Base-by-base conservation (phyloP, 495 filamentous ascomycete genomes). In the Talaromyces ruber region DNA sequence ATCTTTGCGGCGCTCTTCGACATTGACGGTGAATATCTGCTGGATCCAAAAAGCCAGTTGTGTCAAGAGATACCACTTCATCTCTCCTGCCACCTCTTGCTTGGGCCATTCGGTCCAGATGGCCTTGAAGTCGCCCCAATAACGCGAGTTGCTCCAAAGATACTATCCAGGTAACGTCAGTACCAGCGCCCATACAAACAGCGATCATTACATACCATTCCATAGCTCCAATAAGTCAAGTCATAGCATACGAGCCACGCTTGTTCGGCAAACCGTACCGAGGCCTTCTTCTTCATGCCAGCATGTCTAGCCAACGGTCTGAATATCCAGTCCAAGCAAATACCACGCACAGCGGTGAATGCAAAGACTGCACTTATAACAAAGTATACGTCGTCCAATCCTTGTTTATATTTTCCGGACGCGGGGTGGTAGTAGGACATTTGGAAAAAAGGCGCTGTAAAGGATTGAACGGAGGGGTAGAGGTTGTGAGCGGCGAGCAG, bases 21-120 rank as follows among this genome's bases (percentile, higher is more conserved):
- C 89, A 74, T 98, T 88, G 68, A 98, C 88, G 53, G 97, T 90
- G 45, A 98, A 74, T 63, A 98, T 88, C 76, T 96, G 92, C 74
- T 98, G 95, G 21, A 97, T 67, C 86, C 91, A 96, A 70, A 98
- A 98, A 16, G 90, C 86, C 68, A 92, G 87, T 72, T 98, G 93
- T 26, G 87, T 88, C 52, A 98, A 80, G 65, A 96, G 90, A 70
- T 98, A 98, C 79, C 85, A 88, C 75, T 98, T 98, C 74, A 90
- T 83, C 14, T 88, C 69, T 5, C 87, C 88, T 18, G 74, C 76
- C 29, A 96, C 76, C 64, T 90, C 83, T 51, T 90, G 84, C 57
- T 82, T 78, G 1, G 94, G 95, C 86, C 88, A 98, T 58, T 84
- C 78, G 5, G 84, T 81, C 92, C 92, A 98, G 60, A 98, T 82